Percentiles rank a stretch among this genome's conserved stretches.
Conservation (phyloP, 441 rosid species). For the Populus tomentosa region DNA sequence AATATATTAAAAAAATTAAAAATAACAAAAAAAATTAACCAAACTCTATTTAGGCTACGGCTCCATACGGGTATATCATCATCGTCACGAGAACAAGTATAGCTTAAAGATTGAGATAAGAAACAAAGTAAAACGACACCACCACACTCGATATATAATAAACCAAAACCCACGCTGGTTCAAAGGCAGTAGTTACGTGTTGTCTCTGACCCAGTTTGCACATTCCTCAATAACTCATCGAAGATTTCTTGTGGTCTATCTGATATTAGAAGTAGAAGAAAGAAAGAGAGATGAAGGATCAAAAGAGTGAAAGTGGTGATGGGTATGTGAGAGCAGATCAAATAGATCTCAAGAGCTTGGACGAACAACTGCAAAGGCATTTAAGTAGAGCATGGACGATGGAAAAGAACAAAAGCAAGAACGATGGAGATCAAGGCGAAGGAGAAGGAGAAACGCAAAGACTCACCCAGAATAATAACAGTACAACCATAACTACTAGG, state of each 20-base stretch:
- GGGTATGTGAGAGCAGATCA: constrained; percentile 94
- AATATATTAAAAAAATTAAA: too few species aligned
- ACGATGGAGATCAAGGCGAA: constrained; percentile 40
- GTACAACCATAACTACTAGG: constrained; percentile 14
- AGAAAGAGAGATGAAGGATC: constrained; percentile 50
- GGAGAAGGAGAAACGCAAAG: constrained; percentile 34
- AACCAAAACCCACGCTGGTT: neutral
- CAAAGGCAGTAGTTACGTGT: neutral
- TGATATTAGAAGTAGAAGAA: neutral
- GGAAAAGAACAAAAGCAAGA: constrained; percentile 53
- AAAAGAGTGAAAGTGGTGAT: constrained; percentile 59
- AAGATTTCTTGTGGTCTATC: neutral
- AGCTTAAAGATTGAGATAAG: neutral
- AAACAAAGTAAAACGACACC: neutral
- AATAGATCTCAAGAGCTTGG: constrained; percentile 94
- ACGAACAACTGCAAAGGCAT: constrained; percentile 87
- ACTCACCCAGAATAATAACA: neutral
- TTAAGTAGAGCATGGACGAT: constrained; percentile 63
- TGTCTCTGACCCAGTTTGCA: neutral
- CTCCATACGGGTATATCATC: neutral
- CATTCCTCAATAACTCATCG: neutral
- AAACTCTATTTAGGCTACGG: too few species aligned
- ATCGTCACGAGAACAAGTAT: neutral
- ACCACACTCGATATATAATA: neutral
- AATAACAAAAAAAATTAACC: too few species aligned